Conservation (phyloP, 306 rosid genomes). For the Cicer judaicum region DNA sequence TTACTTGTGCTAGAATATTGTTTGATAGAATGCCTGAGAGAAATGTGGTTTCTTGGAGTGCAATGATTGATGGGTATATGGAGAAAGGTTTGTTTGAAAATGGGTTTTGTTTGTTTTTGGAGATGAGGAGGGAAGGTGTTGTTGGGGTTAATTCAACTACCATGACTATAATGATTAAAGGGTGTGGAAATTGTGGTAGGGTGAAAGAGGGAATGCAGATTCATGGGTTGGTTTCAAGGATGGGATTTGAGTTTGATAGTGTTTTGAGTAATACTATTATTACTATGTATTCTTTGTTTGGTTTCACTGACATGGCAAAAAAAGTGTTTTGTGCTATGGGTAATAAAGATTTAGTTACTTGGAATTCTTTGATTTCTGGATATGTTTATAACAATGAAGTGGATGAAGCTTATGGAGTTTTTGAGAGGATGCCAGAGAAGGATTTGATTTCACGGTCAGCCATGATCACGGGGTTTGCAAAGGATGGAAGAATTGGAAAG, state of each 20-base stretch:
- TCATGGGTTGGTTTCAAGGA: constrained; percentile 60
- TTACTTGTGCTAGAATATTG: constrained; percentile 63
- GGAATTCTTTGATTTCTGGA: constrained; percentile 85
- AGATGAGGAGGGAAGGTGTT: constrained; percentile 68
- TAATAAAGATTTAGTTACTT: constrained; percentile 62
- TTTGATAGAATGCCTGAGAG: constrained; percentile 72
- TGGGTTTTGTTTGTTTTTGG: constrained; percentile 67
- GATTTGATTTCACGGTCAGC: constrained; percentile 78
- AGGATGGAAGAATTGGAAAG: constrained; percentile 59
- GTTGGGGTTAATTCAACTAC: constrained; percentile 73
- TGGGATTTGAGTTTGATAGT: constrained; percentile 70
- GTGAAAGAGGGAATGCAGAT: constrained; percentile 70
- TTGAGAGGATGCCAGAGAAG: constrained; percentile 68
- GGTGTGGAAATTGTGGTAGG: constrained; percentile 62
- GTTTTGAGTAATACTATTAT: constrained; percentile 66
- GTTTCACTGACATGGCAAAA: constrained; percentile 55
- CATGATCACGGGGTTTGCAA: constrained; percentile 67
- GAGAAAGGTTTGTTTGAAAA: constrained; percentile 59
- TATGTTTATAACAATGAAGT: constrained; percentile 58
- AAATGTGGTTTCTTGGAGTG: constrained; percentile 80
- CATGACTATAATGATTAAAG: constrained; percentile 64
- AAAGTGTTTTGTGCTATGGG: constrained; percentile 55
- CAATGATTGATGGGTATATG: constrained; percentile 79
- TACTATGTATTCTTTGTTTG: constrained; percentile 70
- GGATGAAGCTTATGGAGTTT: constrained; percentile 62